Base-by-base conservation (phyloP, 352 stramenopile genomes). In the Pythium brachiatum region DNA sequence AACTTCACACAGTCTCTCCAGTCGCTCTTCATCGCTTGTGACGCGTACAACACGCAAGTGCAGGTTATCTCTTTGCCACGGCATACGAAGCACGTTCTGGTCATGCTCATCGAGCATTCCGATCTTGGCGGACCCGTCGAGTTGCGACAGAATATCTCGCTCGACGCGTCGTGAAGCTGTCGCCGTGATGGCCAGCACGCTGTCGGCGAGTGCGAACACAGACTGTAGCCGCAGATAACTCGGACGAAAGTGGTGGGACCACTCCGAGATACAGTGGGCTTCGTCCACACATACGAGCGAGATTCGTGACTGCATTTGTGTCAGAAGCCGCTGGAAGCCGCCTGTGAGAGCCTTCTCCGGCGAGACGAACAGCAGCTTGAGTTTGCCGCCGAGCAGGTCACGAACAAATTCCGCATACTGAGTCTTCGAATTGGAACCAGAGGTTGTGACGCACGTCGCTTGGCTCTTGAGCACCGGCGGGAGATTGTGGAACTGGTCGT, bases 191-290 rank as follows among this genome's bases (percentile, higher is more conserved):
- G 90, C 95, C 3, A 98, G 70, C 39, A 98, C 83, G 21, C 81
- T 83, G 38, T 85, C 64, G 3, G 83, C 83, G 60, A 81, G 70
- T 9, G 64, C 72, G 52, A 93, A 89, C 2, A 93, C 44, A 23
- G 70, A 59, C 20, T 74, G 68, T 2, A 94, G 61, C 0, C 83
- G 79, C 52, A 94, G 55, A 59, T 91, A 94, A 50, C 81, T 89
- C 34, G 94, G 92, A 1, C 95, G 83, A 59, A 98, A 98, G 75
- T 98, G 94, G 60, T 98, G 92, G 3, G 86, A 96, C 95, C 95
- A 98, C 65, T 98, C 89, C 11, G 88, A 97, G 29, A 98, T 78
- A 66, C 95, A 98, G 67, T 98, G 95, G 5, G 92, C 93, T 80
- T 98, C 95, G 60, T 98, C 95, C 15, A 98, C 85, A 50, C 88